phyloP scores from a whole-genome alignment of 169 alveolate genomes.

The Miamiensis avidus region DNA sequence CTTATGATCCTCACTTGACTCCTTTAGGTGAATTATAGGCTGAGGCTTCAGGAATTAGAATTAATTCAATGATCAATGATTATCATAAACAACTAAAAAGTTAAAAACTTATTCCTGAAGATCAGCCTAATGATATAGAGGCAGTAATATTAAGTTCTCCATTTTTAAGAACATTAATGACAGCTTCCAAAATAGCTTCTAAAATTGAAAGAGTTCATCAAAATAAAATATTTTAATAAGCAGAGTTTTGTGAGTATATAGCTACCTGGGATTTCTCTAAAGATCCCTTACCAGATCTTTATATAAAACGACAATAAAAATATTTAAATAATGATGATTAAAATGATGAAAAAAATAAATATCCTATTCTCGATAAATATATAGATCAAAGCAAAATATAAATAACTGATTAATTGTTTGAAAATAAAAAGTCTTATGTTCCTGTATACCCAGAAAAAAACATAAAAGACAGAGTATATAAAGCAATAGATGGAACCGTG shows the following conservation, averaged over 20 bases:
- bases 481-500: background rate
- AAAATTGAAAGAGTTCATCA: background rate
- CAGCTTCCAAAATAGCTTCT: background rate
- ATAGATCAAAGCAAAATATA: background rate
- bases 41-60: background rate
- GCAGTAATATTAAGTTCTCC: background rate
- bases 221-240: no score
- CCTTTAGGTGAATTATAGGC: background rate
- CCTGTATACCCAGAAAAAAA: background rate
- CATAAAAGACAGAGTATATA: background rate
- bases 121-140: background rate
- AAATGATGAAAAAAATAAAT: background rate
- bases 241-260: background rate
- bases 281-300: background rate
- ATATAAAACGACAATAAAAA: background rate
- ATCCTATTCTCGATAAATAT: no score
- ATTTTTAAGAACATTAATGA: background rate
- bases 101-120: background rate
- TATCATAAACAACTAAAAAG: background rate
- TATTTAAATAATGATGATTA: no score
- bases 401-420: background rate
- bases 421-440: background rate
- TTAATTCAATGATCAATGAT: no score
- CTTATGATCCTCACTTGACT: background rate
- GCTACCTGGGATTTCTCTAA: background rate